Percentiles rank a stretch among this genome's conserved stretches.
phyloP scores from a whole-genome alignment of 106 monocot genomes.

The Cymbidium sinense region DNA sequence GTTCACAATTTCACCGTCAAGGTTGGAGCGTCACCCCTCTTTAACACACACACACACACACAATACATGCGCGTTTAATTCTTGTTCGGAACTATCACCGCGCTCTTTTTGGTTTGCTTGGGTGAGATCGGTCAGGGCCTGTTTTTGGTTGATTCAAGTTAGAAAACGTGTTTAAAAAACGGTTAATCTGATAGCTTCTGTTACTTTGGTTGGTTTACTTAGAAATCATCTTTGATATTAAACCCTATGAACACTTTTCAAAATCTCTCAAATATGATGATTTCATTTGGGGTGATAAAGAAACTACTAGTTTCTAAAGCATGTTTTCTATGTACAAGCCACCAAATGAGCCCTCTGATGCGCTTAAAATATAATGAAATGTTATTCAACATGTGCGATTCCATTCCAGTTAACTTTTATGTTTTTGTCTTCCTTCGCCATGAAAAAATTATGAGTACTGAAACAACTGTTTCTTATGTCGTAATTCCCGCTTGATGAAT shows the following conservation, averaged over 20 bases:
- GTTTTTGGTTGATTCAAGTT: not conserved
- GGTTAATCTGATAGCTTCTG: not conserved
- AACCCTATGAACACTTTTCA: not conserved
- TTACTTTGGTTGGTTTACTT: not conserved
- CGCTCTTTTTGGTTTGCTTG: not conserved
- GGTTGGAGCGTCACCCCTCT: constrained; percentile 23
- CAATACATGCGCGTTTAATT: too few species aligned
- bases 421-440: too few species aligned
- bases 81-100: not conserved
- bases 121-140: not conserved
- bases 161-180: too few species aligned
- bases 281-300: not conserved
- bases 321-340: too few species aligned
- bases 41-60: too few species aligned
- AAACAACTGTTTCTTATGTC: too few species aligned
- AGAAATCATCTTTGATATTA: not conserved
- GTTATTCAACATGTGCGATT: not conserved
- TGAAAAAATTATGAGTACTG: too few species aligned
- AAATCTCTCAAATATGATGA: not conserved
- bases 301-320: too few species aligned
- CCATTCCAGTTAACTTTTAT: not conserved
- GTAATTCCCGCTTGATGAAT: too few species aligned
- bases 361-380: not conserved
- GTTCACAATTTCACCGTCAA: constrained; percentile 82
- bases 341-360: too few species aligned